Evolutionary conservation across 805 yeast genomes (phyloP), one percentile per base, ranked within the genome.

Genomic region (Cyberlindnera misumaiensis): DNA sequence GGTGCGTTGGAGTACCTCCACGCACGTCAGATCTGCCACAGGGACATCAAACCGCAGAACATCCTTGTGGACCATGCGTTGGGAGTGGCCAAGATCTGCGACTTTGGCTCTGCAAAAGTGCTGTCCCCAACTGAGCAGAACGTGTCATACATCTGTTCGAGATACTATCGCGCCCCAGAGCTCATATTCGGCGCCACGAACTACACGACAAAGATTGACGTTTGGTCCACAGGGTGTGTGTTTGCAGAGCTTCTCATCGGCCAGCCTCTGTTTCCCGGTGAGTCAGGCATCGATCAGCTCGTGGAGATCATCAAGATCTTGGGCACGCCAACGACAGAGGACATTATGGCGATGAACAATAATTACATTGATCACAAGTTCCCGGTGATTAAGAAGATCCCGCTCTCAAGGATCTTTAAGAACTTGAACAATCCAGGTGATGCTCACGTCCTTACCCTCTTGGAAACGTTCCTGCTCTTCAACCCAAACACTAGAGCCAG

Each of bases 221-320:
- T 93, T 34, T 93, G 98, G 98, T 85, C 96, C 11, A 87, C 95
- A 11, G 96, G 96, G 15, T 93, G 98, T 67, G 98, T 93, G 16
- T 88, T 93, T 86, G 97, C 97, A 4, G 98, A 93, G 64, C 68
- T 93, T 53, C 77, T 89, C 46, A 72, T 93, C 41, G 97, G 98
- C 13, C 97, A 88, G 59, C 98, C 98, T 11, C 68, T 93, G 48
- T 93, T 93, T 65, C 98, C 98, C 11, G 98, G 98, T 32, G 97
- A 93, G 59, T 80, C 89, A 43, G 97, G 98, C 28, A 90, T 93
- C 42, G 98, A 93, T 60, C 98, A 93, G 63, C 73, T 90, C 53
- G 97, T 90, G 14, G 98, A 90, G 62, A 90, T 90, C 51, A 90
- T 90, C 60, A 93, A 93, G 64, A 85, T 90, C 18, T 70, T 93